These are phyloP conservation scores for Quercus glauca DNA, from an alignment of 306 rosid genomes.

Conservation along the genomic window DNA sequence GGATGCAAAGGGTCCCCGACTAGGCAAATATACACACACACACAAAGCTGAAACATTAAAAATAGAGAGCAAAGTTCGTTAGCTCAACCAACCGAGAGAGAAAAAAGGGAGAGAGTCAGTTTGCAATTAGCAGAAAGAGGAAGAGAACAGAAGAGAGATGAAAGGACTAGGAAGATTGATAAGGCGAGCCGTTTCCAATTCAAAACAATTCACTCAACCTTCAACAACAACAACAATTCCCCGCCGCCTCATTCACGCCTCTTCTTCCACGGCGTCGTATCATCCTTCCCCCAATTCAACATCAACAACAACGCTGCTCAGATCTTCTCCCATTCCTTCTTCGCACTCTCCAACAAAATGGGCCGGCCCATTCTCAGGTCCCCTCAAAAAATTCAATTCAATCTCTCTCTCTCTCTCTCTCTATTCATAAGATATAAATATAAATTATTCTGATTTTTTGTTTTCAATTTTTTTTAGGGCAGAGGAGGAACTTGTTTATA, in stretches of 20 bases:
- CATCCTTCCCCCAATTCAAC: neutral
- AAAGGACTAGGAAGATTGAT: constrained; percentile 43
- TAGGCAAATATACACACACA: too few relatives aligned
- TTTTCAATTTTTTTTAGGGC: constrained; percentile 32
- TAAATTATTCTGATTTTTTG: neutral
- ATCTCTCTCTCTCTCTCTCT: neutral
- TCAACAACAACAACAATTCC: neutral
- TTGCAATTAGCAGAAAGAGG: neutral
- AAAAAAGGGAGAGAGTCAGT: neutral
- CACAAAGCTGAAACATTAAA: too few relatives aligned
- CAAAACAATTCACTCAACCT: neutral
- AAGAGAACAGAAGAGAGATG: constrained; percentile 18
- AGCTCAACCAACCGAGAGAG: too few relatives aligned
- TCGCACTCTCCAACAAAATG: constrained; percentile 19
- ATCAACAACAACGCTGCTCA: constrained; percentile 23
- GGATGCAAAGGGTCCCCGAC: too few relatives aligned
- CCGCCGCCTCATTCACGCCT: constrained; percentile 14
- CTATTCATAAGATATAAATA: too few relatives aligned
- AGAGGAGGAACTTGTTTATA: constrained; percentile 64
- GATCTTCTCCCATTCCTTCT: constrained; percentile 20
- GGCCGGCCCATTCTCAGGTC: constrained; percentile 38
- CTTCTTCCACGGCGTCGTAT: constrained; percentile 34
- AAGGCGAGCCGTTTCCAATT: constrained; percentile 27
- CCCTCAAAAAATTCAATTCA: neutral
- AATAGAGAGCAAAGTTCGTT: too few relatives aligned